Base-by-base conservation (phyloP, 2,329 filamentous ascomycete species). In the Biscogniauxia marginata region DNA sequence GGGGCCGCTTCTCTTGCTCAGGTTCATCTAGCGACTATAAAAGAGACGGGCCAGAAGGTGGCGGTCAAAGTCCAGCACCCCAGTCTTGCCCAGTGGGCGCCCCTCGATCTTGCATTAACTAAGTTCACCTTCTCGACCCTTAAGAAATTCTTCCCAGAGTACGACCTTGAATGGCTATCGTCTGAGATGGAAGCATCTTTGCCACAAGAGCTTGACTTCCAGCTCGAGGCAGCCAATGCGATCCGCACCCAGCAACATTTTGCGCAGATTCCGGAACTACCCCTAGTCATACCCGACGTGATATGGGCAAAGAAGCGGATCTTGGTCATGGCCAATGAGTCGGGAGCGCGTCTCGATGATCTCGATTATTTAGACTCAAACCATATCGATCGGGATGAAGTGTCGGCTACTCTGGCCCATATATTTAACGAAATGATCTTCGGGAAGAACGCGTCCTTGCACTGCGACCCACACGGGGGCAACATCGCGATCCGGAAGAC, bases 401-500 rank as follows among this genome's bases (percentile, higher is more conserved):
- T 99, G 4, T 96, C 93, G 0, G 93, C 93, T 1, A 89, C 92
- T 0, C 79, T 99, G 3, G 89, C 95, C 0, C 86, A 88, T 57
- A 91, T 99, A 57, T 99, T 99, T 82, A 99, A 99, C 78, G 93
- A 98, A 72, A 99, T 99, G 95, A 97, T 99, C 64, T 99, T 99
- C 64, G 93, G 93, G 49, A 84, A 87, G 52, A 83, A 88, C 57
- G 93, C 93, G 0, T 92, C 95, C 0, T 77, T 99, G 43, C 95
- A 99, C 76, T 99, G 95, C 75, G 95, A 99, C 70, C 95, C 95
- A 0, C 95, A 99, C 69, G 95, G 93, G 49, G 95, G 95, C 47
- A 99, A 99, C 69, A 89, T 99, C 54, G 93, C 95, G 20, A 91
- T 99, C 59, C 87, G 93, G 45, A 86, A 90, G 71, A 95, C 93